phyloP scores from a whole-genome alignment of 805 yeast species.

The Pichia manshurica region DNA sequence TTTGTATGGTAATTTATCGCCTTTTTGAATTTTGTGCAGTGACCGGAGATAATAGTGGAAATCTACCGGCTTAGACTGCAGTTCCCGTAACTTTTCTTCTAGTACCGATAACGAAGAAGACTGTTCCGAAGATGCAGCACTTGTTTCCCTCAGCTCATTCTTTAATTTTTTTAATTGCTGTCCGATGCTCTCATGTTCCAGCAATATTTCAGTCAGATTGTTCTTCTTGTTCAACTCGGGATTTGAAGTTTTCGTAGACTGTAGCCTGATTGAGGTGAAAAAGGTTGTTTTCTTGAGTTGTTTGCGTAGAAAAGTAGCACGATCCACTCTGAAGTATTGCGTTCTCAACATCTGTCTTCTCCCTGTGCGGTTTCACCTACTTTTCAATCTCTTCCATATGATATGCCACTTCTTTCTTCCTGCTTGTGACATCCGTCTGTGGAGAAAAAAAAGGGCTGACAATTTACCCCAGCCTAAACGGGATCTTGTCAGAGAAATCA shows the following conservation, averaged over 20 bases:
- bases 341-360: background rate
- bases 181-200: background rate
- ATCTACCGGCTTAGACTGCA: constrained; percentile 30
- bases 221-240: background rate
- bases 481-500: background rate
- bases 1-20: constrained; percentile 46
- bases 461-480: background rate
- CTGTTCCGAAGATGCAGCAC: background rate
- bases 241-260: background rate
- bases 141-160: background rate
- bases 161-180: background rate
- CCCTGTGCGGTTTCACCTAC: background rate
- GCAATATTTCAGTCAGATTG: background rate
- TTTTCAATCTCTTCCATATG: no score
- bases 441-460: background rate
- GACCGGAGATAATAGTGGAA: constrained; percentile 32
- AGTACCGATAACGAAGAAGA: constrained; percentile 8
- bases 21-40: constrained; percentile 27
- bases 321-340: background rate
- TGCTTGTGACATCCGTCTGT: no score
- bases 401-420: no score
- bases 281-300: background rate
- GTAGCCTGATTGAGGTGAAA: background rate
- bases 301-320: background rate
- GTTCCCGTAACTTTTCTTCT: constrained; percentile 27